A percentile compares a stretch with the other conserved stretches of the same genome.
These are phyloP conservation scores for Pseudogymnoascus sp. DNA, from an alignment of 2,329 filamentous ascomycete genomes.

Conservation along the genomic window DNA sequence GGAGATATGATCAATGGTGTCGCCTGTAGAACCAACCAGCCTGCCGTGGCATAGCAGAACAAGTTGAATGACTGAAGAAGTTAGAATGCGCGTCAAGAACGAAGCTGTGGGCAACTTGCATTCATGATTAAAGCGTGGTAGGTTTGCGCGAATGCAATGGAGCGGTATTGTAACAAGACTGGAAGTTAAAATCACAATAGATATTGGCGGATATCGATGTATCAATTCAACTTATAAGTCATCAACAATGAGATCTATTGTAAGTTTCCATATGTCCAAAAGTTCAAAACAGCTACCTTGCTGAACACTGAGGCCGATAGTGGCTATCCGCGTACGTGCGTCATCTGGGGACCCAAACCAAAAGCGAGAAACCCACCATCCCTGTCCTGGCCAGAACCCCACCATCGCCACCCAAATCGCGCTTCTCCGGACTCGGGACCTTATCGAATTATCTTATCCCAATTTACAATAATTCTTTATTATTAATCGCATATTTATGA, in stretches of 20 bases:
- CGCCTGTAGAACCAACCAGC: conserved; percentile 40
- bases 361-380: neutral
- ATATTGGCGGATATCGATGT: neutral
- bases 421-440: conserved; percentile 6
- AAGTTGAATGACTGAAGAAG: conserved; percentile 30
- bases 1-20: conserved; percentile 48
- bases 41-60: conserved; percentile 44
- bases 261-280: neutral
- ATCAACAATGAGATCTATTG: neutral
- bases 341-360: neutral
- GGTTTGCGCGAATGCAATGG: neutral
- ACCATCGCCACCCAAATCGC: conserved; percentile 2
- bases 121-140: neutral
- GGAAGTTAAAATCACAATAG: neutral
- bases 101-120: neutral
- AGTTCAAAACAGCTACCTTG: conserved; percentile 2
- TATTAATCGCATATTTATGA: conserved; percentile 8
- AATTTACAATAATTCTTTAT: conserved; percentile 3
- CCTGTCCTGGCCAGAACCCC: conserved; percentile 6
- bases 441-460: conserved; percentile 8
- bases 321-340: neutral
- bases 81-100: neutral
- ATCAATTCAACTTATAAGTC: neutral
- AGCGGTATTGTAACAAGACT: neutral
- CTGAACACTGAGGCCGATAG: neutral